These are phyloP conservation scores for Solanum tacnaense DNA, from an alignment of 257 asterid genomes.

Conservation along the genomic window DNA sequence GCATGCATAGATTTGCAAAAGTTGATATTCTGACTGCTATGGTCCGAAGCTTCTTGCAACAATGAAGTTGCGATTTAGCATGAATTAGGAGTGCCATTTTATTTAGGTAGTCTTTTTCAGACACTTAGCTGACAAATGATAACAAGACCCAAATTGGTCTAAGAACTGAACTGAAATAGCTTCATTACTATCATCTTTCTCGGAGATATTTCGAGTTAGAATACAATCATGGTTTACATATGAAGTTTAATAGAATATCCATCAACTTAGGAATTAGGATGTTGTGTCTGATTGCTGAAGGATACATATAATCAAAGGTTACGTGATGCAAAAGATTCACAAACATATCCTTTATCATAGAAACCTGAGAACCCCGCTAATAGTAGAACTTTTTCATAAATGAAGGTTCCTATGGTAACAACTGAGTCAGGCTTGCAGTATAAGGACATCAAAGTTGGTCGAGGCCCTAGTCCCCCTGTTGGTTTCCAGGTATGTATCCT, in stretches of 20 bases:
- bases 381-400: background rate
- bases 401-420: slow-evolving; percentile 77
- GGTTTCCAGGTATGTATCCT: slow-evolving; percentile 73
- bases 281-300: background rate
- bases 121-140: background rate
- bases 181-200: background rate
- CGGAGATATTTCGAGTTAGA: background rate
- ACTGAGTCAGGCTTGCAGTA: slow-evolving; percentile 92
- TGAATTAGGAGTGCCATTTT: background rate
- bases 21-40: background rate
- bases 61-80: background rate
- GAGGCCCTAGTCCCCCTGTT: slow-evolving; percentile 89
- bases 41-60: background rate
- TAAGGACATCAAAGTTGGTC: slow-evolving; percentile 83
- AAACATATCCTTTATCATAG: background rate
- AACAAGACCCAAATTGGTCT: background rate
- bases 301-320: background rate
- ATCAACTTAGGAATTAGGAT: background rate
- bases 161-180: background rate
- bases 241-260: background rate
- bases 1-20: background rate
- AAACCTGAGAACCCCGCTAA: background rate
- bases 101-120: background rate
- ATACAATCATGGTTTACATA: background rate
- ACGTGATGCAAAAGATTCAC: background rate